Evolutionary conservation across 768 basidiomycete genomes (phyloP).

Genomic region (Gloeostereum incarnatum): DNA sequence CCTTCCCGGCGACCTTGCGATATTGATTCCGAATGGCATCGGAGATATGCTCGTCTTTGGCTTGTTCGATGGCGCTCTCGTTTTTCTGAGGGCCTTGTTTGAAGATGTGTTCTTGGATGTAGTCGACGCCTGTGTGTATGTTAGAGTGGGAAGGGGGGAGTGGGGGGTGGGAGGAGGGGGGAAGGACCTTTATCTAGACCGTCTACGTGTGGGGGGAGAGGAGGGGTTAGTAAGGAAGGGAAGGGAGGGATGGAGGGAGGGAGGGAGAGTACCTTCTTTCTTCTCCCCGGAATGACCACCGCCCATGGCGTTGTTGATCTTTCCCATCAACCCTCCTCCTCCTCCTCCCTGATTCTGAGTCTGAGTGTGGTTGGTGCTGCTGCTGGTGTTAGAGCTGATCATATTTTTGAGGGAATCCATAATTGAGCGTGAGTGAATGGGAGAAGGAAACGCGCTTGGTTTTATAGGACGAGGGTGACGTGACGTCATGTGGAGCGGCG

Average conservation of each 20-base stretch:
- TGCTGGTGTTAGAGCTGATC: neutral
- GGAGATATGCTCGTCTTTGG: constrained; percentile 33
- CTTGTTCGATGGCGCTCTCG: constrained; percentile 30
- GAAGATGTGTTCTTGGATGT: constrained; percentile 27
- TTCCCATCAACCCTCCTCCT: constrained; percentile 20
- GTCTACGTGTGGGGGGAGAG: constrained; percentile 12
- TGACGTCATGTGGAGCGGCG: too few species aligned
- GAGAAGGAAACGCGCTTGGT: too few species aligned
- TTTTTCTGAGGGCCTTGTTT: constrained; percentile 27
- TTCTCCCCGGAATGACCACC: constrained; percentile 22
- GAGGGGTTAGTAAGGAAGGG: neutral
- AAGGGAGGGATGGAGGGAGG: neutral
- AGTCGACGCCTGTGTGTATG: constrained; percentile 22
- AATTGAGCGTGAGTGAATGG: too few species aligned
- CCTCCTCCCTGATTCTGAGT: neutral
- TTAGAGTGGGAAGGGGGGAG: neutral
- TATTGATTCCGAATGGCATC: constrained; percentile 21
- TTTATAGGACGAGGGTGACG: too few species aligned
- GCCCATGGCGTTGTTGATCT: constrained; percentile 18
- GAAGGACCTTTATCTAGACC: constrained; percentile 24
- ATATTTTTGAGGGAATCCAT: neutral
- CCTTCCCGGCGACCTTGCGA: too few species aligned
- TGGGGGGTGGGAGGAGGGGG: neutral
- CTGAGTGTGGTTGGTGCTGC: neutral
- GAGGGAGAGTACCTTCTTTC: constrained; percentile 21